phyloP scores from a whole-genome alignment of 495 filamentous ascomycete genomes.

The Lentithecium fluviatile region DNA sequence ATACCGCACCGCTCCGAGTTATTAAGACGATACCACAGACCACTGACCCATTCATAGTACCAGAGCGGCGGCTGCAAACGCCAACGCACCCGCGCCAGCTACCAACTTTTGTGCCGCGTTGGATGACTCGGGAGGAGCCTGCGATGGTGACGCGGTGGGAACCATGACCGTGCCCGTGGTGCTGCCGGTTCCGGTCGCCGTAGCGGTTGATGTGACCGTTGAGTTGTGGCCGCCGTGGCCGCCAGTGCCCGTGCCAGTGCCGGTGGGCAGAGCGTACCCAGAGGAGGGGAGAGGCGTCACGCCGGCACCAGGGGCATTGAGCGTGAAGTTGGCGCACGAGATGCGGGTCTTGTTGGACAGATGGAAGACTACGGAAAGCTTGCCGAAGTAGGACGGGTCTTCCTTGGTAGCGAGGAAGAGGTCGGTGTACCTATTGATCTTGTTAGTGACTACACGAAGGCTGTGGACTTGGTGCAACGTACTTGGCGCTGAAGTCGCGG shows the following conservation, averaged over 20 bases:
- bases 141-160: not conserved
- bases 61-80: not conserved
- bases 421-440: conserved; percentile 57
- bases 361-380: conserved; percentile 77
- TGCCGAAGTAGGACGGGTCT: conserved; percentile 69
- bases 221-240: conserved; percentile 5
- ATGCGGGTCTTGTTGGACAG: conserved; percentile 67
- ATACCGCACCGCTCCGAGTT: not conserved
- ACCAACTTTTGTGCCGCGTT: not conserved
- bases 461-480: conserved; percentile 13
- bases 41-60: not conserved
- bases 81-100: not conserved
- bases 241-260: not conserved
- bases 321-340: conserved; percentile 66
- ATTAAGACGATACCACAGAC: not conserved
- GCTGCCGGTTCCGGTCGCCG: conserved; percentile 8
- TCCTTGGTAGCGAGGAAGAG: conserved; percentile 60
- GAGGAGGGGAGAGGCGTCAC: not conserved
- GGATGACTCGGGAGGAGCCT: not conserved
- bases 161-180: not conserved
- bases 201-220: too few species aligned
- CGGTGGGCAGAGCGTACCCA: conserved; percentile 15
- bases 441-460: conserved; percentile 4
- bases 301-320: not conserved
- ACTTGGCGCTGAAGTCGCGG: conserved; percentile 42